phyloP scores from a whole-genome alignment of 441 rosid species.

The Flueggea neowawraea region DNA sequence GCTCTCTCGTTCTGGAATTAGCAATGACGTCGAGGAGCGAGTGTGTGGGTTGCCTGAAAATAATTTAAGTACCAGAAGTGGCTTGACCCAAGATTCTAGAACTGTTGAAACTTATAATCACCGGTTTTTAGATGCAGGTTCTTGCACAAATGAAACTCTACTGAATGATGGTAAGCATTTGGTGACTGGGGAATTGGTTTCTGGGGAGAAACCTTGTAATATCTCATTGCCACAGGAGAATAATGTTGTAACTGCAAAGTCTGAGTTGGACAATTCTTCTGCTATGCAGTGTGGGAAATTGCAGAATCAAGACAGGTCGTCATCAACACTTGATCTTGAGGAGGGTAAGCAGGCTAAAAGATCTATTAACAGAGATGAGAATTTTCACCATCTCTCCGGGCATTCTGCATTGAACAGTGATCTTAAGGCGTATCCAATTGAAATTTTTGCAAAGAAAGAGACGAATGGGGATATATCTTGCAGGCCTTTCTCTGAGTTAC shows the following conservation, averaged over 20 bases:
- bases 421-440: conserved; percentile 32
- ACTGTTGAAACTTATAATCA: conserved; percentile 16
- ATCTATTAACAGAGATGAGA: conserved; percentile 29
- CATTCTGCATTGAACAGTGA: conserved; percentile 25
- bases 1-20: conserved; percentile 27
- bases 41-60: too few species aligned
- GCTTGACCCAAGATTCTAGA: conserved; percentile 32
- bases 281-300: conserved; percentile 24
- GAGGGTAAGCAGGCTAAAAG: conserved; percentile 19
- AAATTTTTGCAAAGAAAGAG: conserved; percentile 40
- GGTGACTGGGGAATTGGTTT: conserved; percentile 30
- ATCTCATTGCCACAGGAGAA: conserved; percentile 26
- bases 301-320: conserved; percentile 32
- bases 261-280: conserved; percentile 28
- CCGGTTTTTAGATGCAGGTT: conserved; percentile 24
- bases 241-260: conserved; percentile 18
- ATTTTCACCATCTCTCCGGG: conserved; percentile 24
- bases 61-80: conserved; percentile 5
- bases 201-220: conserved; percentile 29
- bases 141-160: conserved; percentile 32
- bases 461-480: conserved; percentile 32
- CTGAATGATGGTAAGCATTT: conserved; percentile 33
- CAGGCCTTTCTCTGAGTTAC: conserved; percentile 23
- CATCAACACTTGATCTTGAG: conserved; percentile 26
- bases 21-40: conserved; percentile 6